Evolutionary conservation across 129 eudicot genomes (phyloP).

Genomic region (Flaveria ramosissima): DNA sequence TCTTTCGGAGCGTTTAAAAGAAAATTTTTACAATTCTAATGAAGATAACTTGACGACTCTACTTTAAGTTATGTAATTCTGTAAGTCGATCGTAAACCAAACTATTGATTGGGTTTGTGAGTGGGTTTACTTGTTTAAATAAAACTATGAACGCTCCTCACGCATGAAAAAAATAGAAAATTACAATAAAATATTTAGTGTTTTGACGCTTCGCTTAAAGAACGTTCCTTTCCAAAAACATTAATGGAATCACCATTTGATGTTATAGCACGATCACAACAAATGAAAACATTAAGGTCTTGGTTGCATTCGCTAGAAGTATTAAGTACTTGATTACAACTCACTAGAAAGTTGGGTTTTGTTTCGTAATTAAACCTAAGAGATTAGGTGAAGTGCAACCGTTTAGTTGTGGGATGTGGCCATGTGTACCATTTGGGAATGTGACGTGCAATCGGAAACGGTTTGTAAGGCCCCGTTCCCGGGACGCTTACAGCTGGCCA

Average conservation of each 20-base stretch:
- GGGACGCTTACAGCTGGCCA: too few relatives aligned
- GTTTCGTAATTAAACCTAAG: neutral
- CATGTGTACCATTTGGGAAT: neutral
- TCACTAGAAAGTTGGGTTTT: neutral
- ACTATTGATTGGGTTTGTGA: too few relatives aligned
- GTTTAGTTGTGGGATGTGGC: neutral
- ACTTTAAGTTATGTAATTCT: too few relatives aligned
- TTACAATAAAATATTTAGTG: neutral
- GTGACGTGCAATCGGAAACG: neutral
- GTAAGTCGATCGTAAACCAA: too few relatives aligned
- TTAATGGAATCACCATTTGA: neutral
- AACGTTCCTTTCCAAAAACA: neutral
- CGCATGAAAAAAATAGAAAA: too few relatives aligned
- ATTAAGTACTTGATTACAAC: neutral
- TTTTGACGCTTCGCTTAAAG: neutral
- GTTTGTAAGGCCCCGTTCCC: too few relatives aligned
- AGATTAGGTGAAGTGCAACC: conserved; percentile 10
- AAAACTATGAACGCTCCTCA: too few relatives aligned
- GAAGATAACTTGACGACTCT: too few relatives aligned
- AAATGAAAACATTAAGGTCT: neutral
- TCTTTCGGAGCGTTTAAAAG: too few relatives aligned
- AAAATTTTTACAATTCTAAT: too few relatives aligned
- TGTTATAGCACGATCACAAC: neutral
- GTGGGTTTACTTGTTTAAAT: too few relatives aligned
- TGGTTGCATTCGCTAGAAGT: neutral